These are phyloP conservation scores for Shiraia sp. DNA, from an alignment of 2,329 filamentous ascomycete genomes.

Conservation along the genomic window DNA sequence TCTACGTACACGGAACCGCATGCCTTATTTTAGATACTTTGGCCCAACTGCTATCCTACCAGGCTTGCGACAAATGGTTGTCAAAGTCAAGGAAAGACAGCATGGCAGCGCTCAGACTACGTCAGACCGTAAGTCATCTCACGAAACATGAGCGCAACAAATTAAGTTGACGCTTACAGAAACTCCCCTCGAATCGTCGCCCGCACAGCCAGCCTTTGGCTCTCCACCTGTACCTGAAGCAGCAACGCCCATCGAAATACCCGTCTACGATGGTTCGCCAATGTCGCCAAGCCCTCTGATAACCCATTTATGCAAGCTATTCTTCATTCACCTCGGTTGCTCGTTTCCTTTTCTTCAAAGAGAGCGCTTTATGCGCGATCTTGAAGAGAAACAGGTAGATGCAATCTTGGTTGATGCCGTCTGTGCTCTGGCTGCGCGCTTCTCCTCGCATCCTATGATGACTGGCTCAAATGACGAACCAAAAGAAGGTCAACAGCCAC, in stretches of 20 bases:
- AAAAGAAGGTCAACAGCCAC: slow-evolving; percentile 32
- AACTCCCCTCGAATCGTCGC: slow-evolving; percentile 39
- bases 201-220: slow-evolving; percentile 33
- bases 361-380: slow-evolving; percentile 71
- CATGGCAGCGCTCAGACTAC: slow-evolving; percentile 63
- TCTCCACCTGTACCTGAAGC: slow-evolving; percentile 41
- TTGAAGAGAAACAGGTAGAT: slow-evolving; percentile 80
- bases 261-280: slow-evolving; percentile 76
- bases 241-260: slow-evolving; percentile 53
- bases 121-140: slow-evolving; percentile 47
- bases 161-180: slow-evolving; percentile 12
- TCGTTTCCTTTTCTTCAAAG: slow-evolving; percentile 82
- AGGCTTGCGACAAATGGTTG: slow-evolving; percentile 91
- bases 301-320: slow-evolving; percentile 74
- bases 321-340: slow-evolving; percentile 81
- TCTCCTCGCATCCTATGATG: slow-evolving; percentile 65
- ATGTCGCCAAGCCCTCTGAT: slow-evolving; percentile 75
- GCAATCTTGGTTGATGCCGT: slow-evolving; percentile 85
- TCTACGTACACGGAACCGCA: slow-evolving; percentile 62
- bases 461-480: slow-evolving; percentile 55
- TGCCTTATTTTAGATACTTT: slow-evolving; percentile 90
- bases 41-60: slow-evolving; percentile 89
- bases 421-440: slow-evolving; percentile 79
- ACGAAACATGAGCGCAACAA: background rate
- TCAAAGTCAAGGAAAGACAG: slow-evolving; percentile 69